Evolutionary conservation across 352 stramenopile species (phyloP).

Genomic region (Phytophthora sojae): DNA sequence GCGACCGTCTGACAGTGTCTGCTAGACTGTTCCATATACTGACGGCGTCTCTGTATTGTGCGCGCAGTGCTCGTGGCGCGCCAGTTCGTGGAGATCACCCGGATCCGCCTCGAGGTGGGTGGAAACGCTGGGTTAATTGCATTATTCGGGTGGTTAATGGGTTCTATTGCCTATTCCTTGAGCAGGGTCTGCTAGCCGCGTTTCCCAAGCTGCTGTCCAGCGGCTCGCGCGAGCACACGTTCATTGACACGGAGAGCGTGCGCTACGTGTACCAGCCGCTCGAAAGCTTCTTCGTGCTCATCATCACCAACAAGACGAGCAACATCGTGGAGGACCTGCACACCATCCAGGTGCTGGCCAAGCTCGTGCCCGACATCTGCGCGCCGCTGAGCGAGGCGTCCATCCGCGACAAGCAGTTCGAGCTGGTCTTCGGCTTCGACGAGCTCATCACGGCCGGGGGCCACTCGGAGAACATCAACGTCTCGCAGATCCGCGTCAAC

Average conservation of each 20-base stretch:
- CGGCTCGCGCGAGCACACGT: slow-evolving; percentile 96
- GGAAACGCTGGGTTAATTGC: background rate
- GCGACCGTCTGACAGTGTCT: background rate
- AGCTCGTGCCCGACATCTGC: slow-evolving; percentile 97
- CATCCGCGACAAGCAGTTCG: slow-evolving; percentile 97
- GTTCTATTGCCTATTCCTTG: background rate
- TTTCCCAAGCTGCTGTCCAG: slow-evolving; percentile 99
- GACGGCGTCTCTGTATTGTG: slow-evolving; percentile 14
- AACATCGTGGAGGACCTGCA: slow-evolving; percentile 99
- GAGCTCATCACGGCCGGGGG: slow-evolving; percentile 98
- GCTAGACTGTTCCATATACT: background rate
- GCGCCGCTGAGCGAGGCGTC: slow-evolving; percentile 93
- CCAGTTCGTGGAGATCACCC: slow-evolving; percentile 99
- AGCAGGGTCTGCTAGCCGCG: slow-evolving; percentile 95
- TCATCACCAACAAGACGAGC: slow-evolving; percentile 99
- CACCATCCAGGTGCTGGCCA: slow-evolving; percentile 97
- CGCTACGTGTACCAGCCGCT: slow-evolving; percentile 99
- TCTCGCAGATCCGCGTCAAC: slow-evolving; percentile 96
- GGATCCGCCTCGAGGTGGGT: slow-evolving; percentile 95
- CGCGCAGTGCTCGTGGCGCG: slow-evolving; percentile 93
- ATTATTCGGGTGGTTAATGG: slow-evolving; percentile 3
- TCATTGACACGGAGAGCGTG: slow-evolving; percentile 99
- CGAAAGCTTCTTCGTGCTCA: slow-evolving; percentile 97
- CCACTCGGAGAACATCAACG: slow-evolving; percentile 96
- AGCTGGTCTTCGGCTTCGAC: slow-evolving; percentile 99